These are phyloP conservation scores for Remersonia thermophila DNA, from an alignment of 2,329 filamentous ascomycete genomes.

Conservation along the genomic window DNA sequence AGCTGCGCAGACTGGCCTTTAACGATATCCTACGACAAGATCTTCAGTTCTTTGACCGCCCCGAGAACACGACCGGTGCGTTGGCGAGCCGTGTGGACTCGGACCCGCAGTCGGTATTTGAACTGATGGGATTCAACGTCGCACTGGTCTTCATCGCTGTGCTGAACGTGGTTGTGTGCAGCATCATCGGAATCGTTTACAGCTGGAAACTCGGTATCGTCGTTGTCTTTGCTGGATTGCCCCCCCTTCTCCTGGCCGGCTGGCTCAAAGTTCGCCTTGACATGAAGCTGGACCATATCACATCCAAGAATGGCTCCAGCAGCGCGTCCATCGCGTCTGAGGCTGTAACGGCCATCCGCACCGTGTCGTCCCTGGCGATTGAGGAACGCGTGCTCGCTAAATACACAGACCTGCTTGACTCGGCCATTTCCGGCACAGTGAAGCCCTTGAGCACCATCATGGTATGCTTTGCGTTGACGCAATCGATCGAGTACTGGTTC, in stretches of 20 bases:
- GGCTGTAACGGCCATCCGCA: constrained; percentile 16
- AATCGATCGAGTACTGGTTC: constrained; percentile 31
- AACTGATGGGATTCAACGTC: constrained; percentile 32
- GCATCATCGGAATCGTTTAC: constrained; percentile 30
- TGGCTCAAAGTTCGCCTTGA: constrained; percentile 30
- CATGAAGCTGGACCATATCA: constrained; percentile 25
- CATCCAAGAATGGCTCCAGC: constrained; percentile 23
- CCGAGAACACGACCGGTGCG: constrained; percentile 28
- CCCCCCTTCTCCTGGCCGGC: constrained; percentile 25
- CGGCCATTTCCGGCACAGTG: constrained; percentile 19
- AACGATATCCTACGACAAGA: constrained; percentile 27
- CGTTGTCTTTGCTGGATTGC: constrained; percentile 31
- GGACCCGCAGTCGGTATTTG: constrained; percentile 27
- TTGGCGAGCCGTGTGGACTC: constrained; percentile 25
- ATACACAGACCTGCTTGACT: constrained; percentile 25
- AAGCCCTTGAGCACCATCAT: constrained; percentile 20
- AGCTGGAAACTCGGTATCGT: constrained; percentile 39
- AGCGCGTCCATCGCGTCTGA: constrained; percentile 34
- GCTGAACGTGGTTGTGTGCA: constrained; percentile 26
- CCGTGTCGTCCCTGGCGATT: constrained; percentile 15
- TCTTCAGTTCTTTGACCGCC: constrained; percentile 30
- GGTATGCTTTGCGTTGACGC: constrained; percentile 24
- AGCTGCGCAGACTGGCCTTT: constrained; percentile 14
- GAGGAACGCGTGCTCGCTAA: constrained; percentile 20
- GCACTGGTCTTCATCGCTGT: constrained; percentile 27